Base-by-base conservation (phyloP, 1,284 basidiomycete species). In the Moniliophthora roreri region DNA sequence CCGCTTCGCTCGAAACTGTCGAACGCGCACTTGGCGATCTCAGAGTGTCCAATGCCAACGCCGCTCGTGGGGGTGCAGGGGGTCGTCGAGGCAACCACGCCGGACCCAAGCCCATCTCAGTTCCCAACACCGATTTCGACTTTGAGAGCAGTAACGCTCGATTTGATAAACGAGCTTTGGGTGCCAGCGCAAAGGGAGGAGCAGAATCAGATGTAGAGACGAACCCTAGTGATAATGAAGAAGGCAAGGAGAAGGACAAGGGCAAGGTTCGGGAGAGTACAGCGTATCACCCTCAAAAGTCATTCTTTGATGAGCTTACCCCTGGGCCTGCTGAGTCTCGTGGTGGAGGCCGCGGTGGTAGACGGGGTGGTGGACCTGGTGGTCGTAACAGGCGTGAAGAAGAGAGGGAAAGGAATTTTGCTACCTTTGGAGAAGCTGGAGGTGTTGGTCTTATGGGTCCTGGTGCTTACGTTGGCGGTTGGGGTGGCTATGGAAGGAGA, bases 351-450 rank as follows among this genome's bases (percentile, higher is more conserved):
- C 7, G 41, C n/a, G 10, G 67, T 16, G 67, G 71, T 26, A 62
- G 69, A 20, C 60, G 67, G 40, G 69, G 72, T 8, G 69, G 65
- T 20, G 65, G 73, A 10, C 66, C 73, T 9, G 66, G 75, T 24
- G 70, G 82, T 1, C 70, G 83, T 20, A 88, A 83, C 61, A 78
- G 88, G 58, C 68, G 89, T 45, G 89, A 91, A 61, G 89, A 91
- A 61, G 89, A 91, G 64, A 70, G 88, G 54, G 87, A 89, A 67
- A 80, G 80, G 68, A 91, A 91, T 62, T 80, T 91, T 6, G 86
- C 86, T 32, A 91, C 89, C 11, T 91, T 91, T 74, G 89, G 89
- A 4, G 89, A 91, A 66, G 84, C 89, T 5, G 88, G 88, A 15
- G 85, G 84, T 53, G 79, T 87, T 23, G 86, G 87, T 9, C 65